Conservation (phyloP, 805 yeast genomes). For the Jamesozyma hellenica region DNA sequence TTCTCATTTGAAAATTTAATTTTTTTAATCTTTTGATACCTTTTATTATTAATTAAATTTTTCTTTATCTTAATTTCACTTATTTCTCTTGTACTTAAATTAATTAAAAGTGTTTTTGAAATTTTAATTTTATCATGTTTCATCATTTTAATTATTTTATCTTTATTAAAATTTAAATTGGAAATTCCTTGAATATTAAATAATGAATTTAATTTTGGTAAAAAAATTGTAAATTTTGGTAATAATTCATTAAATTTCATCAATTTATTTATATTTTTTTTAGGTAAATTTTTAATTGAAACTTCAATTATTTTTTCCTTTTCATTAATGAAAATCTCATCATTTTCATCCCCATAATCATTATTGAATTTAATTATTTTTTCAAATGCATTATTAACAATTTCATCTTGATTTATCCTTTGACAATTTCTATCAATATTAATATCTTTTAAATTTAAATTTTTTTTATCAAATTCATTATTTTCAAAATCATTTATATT, state of each 20-base stretch:
- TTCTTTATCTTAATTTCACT: slow-evolving; percentile 26
- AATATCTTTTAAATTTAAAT: slow-evolving; percentile 3
- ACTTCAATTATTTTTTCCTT: no score
- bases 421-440: slow-evolving; percentile 20
- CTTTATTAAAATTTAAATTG: slow-evolving; percentile 39
- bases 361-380: slow-evolving; percentile 7
- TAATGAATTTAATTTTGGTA: slow-evolving; percentile 26
- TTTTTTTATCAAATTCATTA: no score
- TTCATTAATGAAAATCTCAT: no score
- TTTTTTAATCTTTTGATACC: slow-evolving; percentile 19
- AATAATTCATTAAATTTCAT: slow-evolving; percentile 17
- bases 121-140: slow-evolving; percentile 29
- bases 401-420: slow-evolving; percentile 18
- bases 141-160: slow-evolving; percentile 41
- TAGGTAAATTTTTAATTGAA: no score
- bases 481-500: no score
- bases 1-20: slow-evolving; percentile 4
- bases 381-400: slow-evolving; percentile 25
- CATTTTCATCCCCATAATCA: neutral
- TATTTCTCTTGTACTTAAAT: slow-evolving; percentile 32
- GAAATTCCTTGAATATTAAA: slow-evolving; percentile 46
- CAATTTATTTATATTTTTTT: neutral
- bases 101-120: slow-evolving; percentile 24
- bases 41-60: slow-evolving; percentile 7
- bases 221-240: slow-evolving; percentile 21